phyloP scores from a whole-genome alignment of 768 basidiomycete genomes.

The Podaxis rugospora region DNA sequence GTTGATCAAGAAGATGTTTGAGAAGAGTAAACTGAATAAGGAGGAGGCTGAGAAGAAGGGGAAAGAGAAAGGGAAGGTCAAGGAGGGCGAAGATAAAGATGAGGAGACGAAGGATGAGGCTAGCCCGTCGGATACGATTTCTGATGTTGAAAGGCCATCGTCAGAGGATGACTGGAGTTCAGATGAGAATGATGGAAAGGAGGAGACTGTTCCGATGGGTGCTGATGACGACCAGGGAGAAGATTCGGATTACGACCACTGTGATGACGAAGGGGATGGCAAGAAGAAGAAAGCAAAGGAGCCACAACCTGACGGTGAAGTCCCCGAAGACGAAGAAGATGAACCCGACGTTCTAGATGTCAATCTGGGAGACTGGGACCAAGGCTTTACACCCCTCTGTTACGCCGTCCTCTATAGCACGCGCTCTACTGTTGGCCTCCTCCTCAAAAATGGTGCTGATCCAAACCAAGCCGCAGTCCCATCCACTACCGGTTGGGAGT shows the following conservation, averaged over 20 bases:
- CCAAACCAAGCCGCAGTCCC: conserved; percentile 27
- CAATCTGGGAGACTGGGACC: conserved; percentile 55
- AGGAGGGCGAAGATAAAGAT: conserved; percentile 18
- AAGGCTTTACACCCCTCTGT: conserved; percentile 45
- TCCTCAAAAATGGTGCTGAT: conserved; percentile 46
- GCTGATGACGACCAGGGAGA: conserved; percentile 19
- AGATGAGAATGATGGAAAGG: conserved; percentile 34
- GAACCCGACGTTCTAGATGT: conserved; percentile 54
- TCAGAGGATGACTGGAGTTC: conserved; percentile 53
- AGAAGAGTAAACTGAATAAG: conserved; percentile 40
- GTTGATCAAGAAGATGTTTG: conserved; percentile 47
- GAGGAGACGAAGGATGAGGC: conserved; percentile 18
- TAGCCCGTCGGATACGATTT: conserved; percentile 8
- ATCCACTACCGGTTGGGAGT: conserved; percentile 16
- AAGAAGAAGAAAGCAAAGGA: conserved; percentile 14
- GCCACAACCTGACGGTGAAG: conserved; percentile 23
- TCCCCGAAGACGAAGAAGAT: conserved; percentile 45
- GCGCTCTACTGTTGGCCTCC: conserved; percentile 36
- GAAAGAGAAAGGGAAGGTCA: conserved; percentile 17
- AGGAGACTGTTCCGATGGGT: conserved; percentile 27
- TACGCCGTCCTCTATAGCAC: conserved; percentile 49
- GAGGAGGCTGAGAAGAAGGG: conserved; percentile 20
- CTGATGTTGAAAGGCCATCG: conserved; percentile 28
- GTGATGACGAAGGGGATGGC: conserved; percentile 19
- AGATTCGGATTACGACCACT: conserved; percentile 19